These are phyloP conservation scores for Suhomyces atakaporum DNA, from an alignment of 1,139 yeast species.

Conservation along the genomic window DNA sequence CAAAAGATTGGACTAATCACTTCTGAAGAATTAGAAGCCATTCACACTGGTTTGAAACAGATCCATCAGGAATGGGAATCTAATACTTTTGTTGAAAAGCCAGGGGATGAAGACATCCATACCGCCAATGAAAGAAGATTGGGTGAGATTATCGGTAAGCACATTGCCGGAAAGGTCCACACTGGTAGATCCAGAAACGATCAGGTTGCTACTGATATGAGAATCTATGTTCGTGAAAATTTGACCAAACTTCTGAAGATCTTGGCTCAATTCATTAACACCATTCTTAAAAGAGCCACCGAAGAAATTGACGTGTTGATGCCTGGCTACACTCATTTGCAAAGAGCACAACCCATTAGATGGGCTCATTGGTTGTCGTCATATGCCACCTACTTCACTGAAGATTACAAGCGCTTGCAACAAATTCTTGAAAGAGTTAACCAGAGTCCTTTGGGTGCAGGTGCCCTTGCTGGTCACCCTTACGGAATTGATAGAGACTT, in stretches of 20 bases:
- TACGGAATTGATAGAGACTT: constrained; percentile 95
- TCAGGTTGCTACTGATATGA: constrained; percentile 98
- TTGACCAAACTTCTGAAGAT: constrained; percentile 59
- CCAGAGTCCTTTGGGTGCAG: constrained; percentile 90
- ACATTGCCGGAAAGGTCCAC: constrained; percentile 95
- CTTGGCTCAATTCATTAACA: constrained; percentile 62
- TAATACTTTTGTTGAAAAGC: constrained; percentile 75
- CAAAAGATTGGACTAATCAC: constrained; percentile 74
- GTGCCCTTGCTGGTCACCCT: constrained; percentile 99
- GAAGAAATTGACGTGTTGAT: constrained; percentile 85
- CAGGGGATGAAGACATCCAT: constrained; percentile 97
- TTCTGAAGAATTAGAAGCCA: constrained; percentile 67
- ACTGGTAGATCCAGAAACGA: constrained; percentile 98
- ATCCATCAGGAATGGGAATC: constrained; percentile 80
- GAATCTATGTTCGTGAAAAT: constrained; percentile 85
- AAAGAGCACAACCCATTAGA: constrained; percentile 98
- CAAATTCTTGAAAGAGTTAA: constrained; percentile 84
- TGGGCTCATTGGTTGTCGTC: constrained; percentile 98
- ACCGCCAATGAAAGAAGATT: constrained; percentile 97
- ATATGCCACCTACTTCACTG: constrained; percentile 91
- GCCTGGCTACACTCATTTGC: constrained; percentile 99
- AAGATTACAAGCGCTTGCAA: constrained; percentile 81
- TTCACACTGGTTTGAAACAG: constrained; percentile 75
- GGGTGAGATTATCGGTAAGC: constrained; percentile 92
- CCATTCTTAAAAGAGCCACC: constrained; percentile 74